Evolutionary conservation across 176 grass and related monocot genomes (phyloP), one percentile per base, ranked within the genome.

Genomic region (Lolium rigidum): DNA sequence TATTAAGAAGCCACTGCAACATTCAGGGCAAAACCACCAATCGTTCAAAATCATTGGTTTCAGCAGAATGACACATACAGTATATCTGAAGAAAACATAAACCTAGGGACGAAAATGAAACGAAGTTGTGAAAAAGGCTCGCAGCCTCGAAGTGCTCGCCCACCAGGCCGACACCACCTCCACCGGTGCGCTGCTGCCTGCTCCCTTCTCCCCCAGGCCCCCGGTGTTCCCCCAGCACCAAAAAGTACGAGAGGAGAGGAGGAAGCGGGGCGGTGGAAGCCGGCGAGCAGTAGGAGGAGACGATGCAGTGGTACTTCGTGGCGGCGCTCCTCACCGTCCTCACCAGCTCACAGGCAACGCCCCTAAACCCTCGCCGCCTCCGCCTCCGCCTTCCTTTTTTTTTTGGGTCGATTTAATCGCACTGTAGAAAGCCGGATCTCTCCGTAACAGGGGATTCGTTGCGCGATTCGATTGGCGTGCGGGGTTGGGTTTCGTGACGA

Each of bases 251-350:
- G 51, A 7, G 38, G 47, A 74, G 68, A 79, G 38, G 68, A 35
- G 28, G 21, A 16, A 20, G 20, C 31, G 44, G 16, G 31, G 63
- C 35, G 26, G 37, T 2, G 7, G 67, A 25, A 10, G 63, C 63
- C 76, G 67, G 38, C 69, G 58, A 72, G 28, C 62, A 31, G 18
- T 41, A 26, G 71, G 60, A 63, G 80, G 18, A 26, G 74, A 54
- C 61, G 87, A 98, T 94, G 96, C 90, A 92, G 73, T 98, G 96
- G 93, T 91, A 91, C 84, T 52, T 92, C 28, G 91, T 95, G 16
- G 90, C 93, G 43, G 93, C 83, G 87, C 90, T 98, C 66, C 96
- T 98, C 86, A 98, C 96, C 37, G 50, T 98, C 82, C 91, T 98
- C 89, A 98, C 93, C 43, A 98, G 96, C 70, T 98, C 96, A 28